phyloP scores from a whole-genome alignment of 768 basidiomycete genomes.

The Serendipita sp. region DNA sequence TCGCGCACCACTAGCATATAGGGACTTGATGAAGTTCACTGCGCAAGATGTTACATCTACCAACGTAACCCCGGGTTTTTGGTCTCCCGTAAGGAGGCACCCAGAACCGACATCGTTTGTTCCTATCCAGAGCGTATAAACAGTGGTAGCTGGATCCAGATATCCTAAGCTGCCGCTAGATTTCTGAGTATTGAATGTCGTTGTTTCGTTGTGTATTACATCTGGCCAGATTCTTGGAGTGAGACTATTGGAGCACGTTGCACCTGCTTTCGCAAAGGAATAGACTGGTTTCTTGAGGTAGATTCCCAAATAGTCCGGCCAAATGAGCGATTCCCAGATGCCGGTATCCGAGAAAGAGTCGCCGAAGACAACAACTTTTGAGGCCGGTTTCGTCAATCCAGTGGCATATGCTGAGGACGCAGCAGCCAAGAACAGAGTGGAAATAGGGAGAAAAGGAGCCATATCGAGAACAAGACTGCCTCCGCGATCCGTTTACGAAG shows the following conservation, averaged over 20 bases:
- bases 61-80: conserved; percentile 30
- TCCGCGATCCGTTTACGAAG: too few relatives aligned
- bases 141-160: conserved; percentile 29
- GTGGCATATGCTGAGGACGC: background rate
- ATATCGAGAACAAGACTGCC: too few relatives aligned
- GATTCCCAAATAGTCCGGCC: conserved; percentile 1
- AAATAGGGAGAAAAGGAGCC: too few relatives aligned
- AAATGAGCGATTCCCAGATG: conserved; percentile 13
- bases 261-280: conserved; percentile 46
- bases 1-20: conserved; percentile 43
- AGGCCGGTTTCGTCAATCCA: background rate
- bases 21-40: conserved; percentile 39
- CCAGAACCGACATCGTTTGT: conserved; percentile 36
- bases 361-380: background rate
- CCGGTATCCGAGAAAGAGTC: background rate
- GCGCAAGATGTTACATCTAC: conserved; percentile 43
- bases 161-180: conserved; percentile 14
- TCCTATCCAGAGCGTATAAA: conserved; percentile 55
- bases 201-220: conserved; percentile 41
- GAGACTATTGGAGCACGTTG: conserved; percentile 40
- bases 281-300: background rate
- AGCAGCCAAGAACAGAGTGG: too few relatives aligned
- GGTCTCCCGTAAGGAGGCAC: conserved; percentile 36
- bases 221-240: conserved; percentile 28
- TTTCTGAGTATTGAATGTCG: conserved; percentile 24